Percentiles rank a stretch among this genome's conserved stretches.
phyloP scores from a whole-genome alignment of 1,139 yeast genomes.

The Citeromyces hawaiiensis region DNA sequence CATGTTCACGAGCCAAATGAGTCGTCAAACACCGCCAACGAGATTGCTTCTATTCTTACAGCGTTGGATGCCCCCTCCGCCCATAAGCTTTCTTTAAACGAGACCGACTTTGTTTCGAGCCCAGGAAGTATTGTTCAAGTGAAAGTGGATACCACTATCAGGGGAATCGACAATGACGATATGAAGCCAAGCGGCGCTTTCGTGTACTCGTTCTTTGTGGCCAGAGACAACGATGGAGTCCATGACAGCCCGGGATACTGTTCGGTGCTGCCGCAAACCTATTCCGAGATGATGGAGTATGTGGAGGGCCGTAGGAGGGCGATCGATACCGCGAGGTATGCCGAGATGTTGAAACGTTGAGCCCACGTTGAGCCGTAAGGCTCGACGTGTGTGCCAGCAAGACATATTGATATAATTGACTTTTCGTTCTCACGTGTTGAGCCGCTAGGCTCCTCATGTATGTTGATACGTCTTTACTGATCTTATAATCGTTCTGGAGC shows the following conservation, averaged over 20 bases:
- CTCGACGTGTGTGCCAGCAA: too few relatives aligned
- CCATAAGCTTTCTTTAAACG: slow-evolving; percentile 35
- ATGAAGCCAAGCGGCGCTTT: slow-evolving; percentile 73
- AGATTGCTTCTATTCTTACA: slow-evolving; percentile 9
- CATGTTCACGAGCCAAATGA: slow-evolving; percentile 36
- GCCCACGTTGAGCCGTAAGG: too few relatives aligned
- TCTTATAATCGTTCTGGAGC: too few relatives aligned
- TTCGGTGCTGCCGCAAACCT: slow-evolving; percentile 76
- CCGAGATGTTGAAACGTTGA: slow-evolving; percentile 20
- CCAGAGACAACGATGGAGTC: slow-evolving; percentile 31
- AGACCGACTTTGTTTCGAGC: slow-evolving; percentile 47
- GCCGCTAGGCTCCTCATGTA: too few relatives aligned
- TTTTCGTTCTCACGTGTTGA: too few relatives aligned
- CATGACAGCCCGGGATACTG: slow-evolving; percentile 29
- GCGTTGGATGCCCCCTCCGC: slow-evolving; percentile 44
- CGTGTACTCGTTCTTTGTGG: slow-evolving; percentile 79
- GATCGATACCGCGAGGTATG: slow-evolving; percentile 63
- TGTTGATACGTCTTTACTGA: too few relatives aligned
- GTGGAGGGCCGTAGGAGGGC: slow-evolving; percentile 87
- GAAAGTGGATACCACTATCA: slow-evolving; percentile 71
- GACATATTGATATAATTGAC: too few relatives aligned
- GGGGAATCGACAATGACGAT: slow-evolving; percentile 46
- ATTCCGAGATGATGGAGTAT: slow-evolving; percentile 85
- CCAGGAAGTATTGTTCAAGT: slow-evolving; percentile 90
- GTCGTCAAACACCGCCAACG: slow-evolving; percentile 18